phyloP scores from a whole-genome alignment of 805 yeast species.

The Pichia paraexigua region DNA sequence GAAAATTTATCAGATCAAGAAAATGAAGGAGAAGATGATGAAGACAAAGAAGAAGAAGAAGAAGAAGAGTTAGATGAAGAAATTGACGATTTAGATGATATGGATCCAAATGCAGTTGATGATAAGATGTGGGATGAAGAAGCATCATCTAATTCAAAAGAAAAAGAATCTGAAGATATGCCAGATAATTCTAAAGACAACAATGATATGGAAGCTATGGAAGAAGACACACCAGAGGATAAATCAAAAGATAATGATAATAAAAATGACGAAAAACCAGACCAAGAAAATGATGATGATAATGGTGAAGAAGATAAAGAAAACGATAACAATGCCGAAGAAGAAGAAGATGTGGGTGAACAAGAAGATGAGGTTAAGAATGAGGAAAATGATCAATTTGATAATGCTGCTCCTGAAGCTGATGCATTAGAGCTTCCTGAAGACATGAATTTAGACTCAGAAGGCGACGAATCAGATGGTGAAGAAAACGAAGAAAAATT shows the following conservation, averaged over 20 bases:
- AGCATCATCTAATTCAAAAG: constrained; percentile 65
- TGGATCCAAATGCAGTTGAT: constrained; percentile 91
- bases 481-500: constrained; percentile 18
- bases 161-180: constrained; percentile 70
- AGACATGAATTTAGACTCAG: constrained; percentile 83
- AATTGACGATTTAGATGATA: constrained; percentile 78
- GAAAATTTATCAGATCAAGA: constrained; percentile 61
- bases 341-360: constrained; percentile 68
- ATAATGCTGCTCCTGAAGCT: constrained; percentile 67
- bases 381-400: constrained; percentile 62
- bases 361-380: constrained; percentile 72
- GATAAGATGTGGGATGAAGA: constrained; percentile 98
- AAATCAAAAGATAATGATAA: constrained; percentile 22
- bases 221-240: constrained; percentile 28
- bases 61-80: constrained; percentile 81
- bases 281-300: constrained; percentile 29
- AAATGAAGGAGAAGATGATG: constrained; percentile 39
- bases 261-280: constrained; percentile 27
- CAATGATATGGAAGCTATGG: constrained; percentile 27
- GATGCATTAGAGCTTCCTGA: constrained; percentile 90
- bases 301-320: constrained; percentile 33
- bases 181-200: constrained; percentile 48
- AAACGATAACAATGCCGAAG: constrained; percentile 44
- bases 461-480: constrained; percentile 40
- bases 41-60: constrained; percentile 45